A percentile compares a stretch with the other conserved stretches of the same genome.
Conservation (phyloP, 176 grass and related monocot genomes). For the Carex kokanica region DNA sequence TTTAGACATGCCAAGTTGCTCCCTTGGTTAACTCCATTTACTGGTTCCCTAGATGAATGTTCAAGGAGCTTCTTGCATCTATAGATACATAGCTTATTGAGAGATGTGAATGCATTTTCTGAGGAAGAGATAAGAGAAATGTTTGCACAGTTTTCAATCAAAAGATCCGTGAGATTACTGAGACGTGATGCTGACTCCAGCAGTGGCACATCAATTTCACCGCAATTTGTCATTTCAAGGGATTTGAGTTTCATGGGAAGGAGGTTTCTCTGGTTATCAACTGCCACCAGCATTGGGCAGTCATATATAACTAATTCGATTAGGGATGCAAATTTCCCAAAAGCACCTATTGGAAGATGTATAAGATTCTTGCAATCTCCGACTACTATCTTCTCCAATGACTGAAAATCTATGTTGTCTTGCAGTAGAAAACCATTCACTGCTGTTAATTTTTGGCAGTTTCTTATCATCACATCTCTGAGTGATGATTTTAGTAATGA, state of each 20-base stretch:
- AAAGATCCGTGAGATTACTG: too few species aligned
- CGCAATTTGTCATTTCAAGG: background rate
- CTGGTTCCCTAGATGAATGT: background rate
- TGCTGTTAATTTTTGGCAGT: background rate
- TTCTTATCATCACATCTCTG: background rate
- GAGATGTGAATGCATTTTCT: slow-evolving; percentile 3
- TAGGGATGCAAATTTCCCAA: slow-evolving; percentile 14
- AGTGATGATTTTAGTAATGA: background rate
- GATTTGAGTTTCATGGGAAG: background rate
- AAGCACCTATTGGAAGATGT: slow-evolving; percentile 21
- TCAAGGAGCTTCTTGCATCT: background rate
- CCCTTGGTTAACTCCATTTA: background rate
- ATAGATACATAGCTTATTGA: background rate
- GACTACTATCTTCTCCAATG: slow-evolving; percentile 25
- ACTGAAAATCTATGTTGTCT: background rate
- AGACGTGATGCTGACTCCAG: slow-evolving; percentile 26
- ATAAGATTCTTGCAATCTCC: slow-evolving; percentile 21
- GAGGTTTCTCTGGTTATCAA: background rate
- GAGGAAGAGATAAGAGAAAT: too few species aligned
- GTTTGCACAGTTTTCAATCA: too few species aligned
- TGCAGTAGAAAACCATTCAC: slow-evolving; percentile 9
- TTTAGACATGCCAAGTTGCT: background rate
- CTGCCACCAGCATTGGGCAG: slow-evolving; percentile 25
- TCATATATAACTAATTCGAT: background rate
- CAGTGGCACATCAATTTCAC: slow-evolving; percentile 19